A percentile compares a stretch with the other conserved stretches of the same genome.
Evolutionary conservation across 345 rosid genomes (phyloP).

Genomic region (Clausena lansium): DNA sequence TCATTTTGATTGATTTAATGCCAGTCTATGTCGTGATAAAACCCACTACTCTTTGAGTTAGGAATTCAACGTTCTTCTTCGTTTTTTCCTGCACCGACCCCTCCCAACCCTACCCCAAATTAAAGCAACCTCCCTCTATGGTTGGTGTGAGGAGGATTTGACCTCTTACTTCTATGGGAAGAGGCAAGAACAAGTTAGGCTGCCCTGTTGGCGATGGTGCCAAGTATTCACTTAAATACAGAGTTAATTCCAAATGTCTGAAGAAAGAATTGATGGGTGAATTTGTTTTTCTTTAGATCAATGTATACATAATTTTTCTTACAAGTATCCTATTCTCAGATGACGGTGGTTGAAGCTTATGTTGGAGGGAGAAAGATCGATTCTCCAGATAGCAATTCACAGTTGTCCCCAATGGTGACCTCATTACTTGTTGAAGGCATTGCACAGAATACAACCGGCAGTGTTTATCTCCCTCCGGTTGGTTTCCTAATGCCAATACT

Average conservation of each 20-base stretch:
- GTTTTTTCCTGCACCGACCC: not conserved
- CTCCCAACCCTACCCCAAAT: not conserved
- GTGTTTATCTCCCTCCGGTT: constrained; percentile 73
- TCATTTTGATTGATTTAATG: not conserved
- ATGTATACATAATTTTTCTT: not conserved
- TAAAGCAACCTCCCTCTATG: not conserved
- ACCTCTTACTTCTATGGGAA: not conserved
- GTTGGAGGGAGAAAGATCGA: constrained; percentile 52
- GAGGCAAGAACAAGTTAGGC: not conserved
- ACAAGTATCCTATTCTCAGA: constrained; percentile 36
- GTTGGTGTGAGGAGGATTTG: not conserved
- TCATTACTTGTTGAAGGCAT: constrained; percentile 66
- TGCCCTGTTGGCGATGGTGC: not conserved
- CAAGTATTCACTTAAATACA: not conserved
- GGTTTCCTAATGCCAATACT: constrained; percentile 10
- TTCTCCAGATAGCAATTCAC: constrained; percentile 45
- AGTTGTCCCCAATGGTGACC: constrained; percentile 37
- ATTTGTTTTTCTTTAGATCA: not conserved
- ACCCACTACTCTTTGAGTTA: not conserved
- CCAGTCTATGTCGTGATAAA: not conserved
- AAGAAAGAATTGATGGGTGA: not conserved
- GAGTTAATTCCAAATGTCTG: not conserved
- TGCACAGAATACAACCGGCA: constrained; percentile 81
- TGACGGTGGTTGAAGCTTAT: constrained; percentile 86
- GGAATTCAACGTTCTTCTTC: not conserved